These are phyloP conservation scores for Zygotorulaspora florentina DNA, from an alignment of 805 yeast species.

Conservation along the genomic window DNA sequence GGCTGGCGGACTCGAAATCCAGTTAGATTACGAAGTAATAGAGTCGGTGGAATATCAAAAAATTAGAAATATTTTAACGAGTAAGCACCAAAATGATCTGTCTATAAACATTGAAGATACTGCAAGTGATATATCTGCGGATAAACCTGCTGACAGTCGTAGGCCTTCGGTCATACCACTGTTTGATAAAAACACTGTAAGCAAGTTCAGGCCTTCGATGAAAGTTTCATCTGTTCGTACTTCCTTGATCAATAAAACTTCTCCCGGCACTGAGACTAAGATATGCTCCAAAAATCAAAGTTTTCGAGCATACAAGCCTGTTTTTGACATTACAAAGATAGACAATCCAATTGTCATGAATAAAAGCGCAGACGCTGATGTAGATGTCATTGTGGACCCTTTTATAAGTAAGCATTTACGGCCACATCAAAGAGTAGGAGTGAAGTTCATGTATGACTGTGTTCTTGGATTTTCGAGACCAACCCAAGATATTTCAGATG, in stretches of 20 bases:
- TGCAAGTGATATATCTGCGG: not conserved
- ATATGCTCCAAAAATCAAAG: conserved; percentile 1
- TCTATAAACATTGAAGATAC: not conserved
- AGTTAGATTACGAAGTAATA: conserved; percentile 47
- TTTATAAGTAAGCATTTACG: conserved; percentile 50
- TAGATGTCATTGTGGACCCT: conserved; percentile 61
- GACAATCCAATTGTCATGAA: conserved; percentile 44
- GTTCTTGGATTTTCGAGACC: conserved; percentile 61
- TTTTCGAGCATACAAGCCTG: conserved; percentile 30
- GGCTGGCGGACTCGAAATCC: conserved; percentile 59
- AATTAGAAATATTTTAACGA: not conserved
- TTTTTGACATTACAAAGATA: conserved; percentile 37
- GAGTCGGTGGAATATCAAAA: conserved; percentile 21
- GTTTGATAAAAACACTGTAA: conserved; percentile 9
- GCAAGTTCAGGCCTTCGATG: conserved; percentile 16
- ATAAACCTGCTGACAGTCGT: not conserved
- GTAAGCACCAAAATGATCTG: not conserved
- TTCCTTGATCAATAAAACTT: not conserved
- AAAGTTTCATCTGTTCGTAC: not conserved
- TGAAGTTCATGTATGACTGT: conserved; percentile 74
- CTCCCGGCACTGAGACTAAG: not conserved
- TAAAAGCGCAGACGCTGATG: conserved; percentile 26
- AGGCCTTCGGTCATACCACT: conserved; percentile 11
- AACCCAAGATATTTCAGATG: conserved; percentile 29
- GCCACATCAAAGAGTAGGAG: conserved; percentile 85